Base-by-base conservation (phyloP, 352 stramenopile species). In the Nothophytophthora sp. region DNA sequence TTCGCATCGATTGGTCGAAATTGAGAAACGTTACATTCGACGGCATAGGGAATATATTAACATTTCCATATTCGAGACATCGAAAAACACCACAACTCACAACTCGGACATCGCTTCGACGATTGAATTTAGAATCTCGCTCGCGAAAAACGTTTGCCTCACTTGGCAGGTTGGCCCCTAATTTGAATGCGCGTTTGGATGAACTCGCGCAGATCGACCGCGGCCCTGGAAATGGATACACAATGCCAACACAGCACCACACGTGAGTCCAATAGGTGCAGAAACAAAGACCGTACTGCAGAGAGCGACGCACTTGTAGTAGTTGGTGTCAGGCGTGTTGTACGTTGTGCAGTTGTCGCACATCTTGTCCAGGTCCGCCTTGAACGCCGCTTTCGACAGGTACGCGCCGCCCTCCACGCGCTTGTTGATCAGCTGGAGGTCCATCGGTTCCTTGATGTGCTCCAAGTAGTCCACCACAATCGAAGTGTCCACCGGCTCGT, bases 271-370 rank as follows among this genome's bases (percentile, higher is more conserved):
- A 34, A 16, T 18, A 2, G 46, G 16, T 43, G 12, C 32, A 16
- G 48, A 28, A 23, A 47, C n/a, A 25, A n/a, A n/a, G 19, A 7
- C n/a, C 34, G 10, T 29, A n/a, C 15, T 28, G 20, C 37, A 15
- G 18, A 28, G 3, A 28, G 10, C 3, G 11, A 84, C 80, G 43
- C 91, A 97, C 83, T 96, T 98, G 71, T 98, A 97, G 67, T 98
- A 98, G 67, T 98, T 98, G 54, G 91, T 98, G 15, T 88, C 87
- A 43, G 85, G 77, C 12, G 84, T 90, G 78, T 99, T 99, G 86
- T 99, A 99, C 11, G 81, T 60, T 55, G 90, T 98, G 71, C 96
- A 99, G 71, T 99, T 99, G 61, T 96, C 82, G 51, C 93, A 96
- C 94, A 99, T 99, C 34, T 90, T 86, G 52, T 97, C 80, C 41